phyloP scores from a whole-genome alignment of 139 green algal genomes.

The Tetradesmus lagerheimii region DNA sequence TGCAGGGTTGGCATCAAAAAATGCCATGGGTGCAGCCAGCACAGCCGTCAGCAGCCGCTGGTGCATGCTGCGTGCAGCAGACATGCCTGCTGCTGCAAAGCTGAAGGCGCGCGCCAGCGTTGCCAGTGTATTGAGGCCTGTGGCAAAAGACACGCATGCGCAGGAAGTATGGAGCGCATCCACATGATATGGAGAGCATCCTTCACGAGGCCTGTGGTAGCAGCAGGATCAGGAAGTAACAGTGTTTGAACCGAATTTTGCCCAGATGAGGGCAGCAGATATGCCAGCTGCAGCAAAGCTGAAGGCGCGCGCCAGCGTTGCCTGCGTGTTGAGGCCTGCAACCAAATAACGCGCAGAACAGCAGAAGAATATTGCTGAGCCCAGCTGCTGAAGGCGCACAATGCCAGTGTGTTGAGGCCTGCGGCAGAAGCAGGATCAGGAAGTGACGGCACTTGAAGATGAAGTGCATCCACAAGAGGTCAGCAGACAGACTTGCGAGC shows the following conservation, averaged over 20 bases:
- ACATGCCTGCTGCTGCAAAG: slow-evolving; percentile 84
- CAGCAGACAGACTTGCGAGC: not conserved
- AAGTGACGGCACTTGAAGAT: no score
- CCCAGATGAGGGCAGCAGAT: no score
- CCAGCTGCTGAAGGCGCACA: not conserved
- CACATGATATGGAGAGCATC: no score
- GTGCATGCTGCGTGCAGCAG: slow-evolving; percentile 73
- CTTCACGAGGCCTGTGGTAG: no score
- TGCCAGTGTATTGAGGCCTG: slow-evolving; percentile 70
- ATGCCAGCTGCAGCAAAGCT: not conserved
- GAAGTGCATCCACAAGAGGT: no score
- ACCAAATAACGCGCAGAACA: no score
- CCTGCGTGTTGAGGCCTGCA: slow-evolving; percentile 61
- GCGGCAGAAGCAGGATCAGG: not conserved
- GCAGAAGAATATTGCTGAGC: slow-evolving; percentile 46
- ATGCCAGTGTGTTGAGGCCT: not conserved
- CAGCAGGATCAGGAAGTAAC: slow-evolving; percentile 59
- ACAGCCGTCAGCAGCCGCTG: slow-evolving; percentile 70
- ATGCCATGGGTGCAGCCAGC: slow-evolving; percentile 59
- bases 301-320: no score
- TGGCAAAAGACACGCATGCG: slow-evolving; percentile 65
- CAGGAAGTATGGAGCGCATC: no score
- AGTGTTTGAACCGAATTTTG: not conserved
- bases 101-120: slow-evolving; percentile 83
- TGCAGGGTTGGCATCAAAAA: slow-evolving; percentile 67